phyloP scores from a whole-genome alignment of 2,329 filamentous ascomycete species.

The Beauveria caledonica region DNA sequence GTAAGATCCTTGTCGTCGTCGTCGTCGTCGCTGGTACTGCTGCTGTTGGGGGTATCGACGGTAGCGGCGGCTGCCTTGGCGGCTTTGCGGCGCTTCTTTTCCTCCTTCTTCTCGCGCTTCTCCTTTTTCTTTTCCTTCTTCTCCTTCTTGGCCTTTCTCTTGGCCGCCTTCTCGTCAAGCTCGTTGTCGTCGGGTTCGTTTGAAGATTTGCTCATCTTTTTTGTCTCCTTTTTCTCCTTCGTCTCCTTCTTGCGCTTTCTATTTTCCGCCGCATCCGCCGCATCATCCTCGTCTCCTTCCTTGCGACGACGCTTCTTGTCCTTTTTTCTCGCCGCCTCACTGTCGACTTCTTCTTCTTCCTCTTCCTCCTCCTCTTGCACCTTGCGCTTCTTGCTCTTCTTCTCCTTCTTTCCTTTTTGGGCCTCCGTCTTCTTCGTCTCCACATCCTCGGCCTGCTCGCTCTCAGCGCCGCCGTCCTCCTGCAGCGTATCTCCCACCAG shows the following conservation, averaged over 20 bases:
- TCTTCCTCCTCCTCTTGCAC: constrained; percentile 18
- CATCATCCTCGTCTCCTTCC: constrained; percentile 17
- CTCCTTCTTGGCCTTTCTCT: constrained; percentile 23
- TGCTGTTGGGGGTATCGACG: constrained; percentile 15
- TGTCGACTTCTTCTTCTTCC: constrained; percentile 19
- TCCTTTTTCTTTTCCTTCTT: constrained; percentile 29
- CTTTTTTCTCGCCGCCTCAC: constrained; percentile 19
- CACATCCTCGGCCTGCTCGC: constrained; percentile 22
- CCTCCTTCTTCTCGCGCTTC: constrained; percentile 42
- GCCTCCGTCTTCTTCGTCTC: constrained; percentile 21
- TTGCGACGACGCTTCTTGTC: constrained; percentile 27
- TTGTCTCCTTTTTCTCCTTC: constrained; percentile 26
- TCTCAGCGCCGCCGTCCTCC: constrained; percentile 20
- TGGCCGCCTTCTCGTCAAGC: constrained; percentile 16
- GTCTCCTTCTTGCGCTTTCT: constrained; percentile 21
- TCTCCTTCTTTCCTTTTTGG: constrained; percentile 25
- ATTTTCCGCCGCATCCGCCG: constrained; percentile 17
- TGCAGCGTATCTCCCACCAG: constrained; percentile 50
- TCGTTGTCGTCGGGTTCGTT: constrained; percentile 20
- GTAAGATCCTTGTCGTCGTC: constrained; percentile 17
- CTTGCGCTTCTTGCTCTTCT: constrained; percentile 36
- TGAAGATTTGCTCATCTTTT: constrained; percentile 19
- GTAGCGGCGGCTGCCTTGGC: constrained; percentile 21
- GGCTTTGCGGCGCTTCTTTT: constrained; percentile 34
- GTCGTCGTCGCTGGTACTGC: constrained; percentile 10